Evolutionary conservation across 352 stramenopile species (phyloP).

Genomic region (Peronosclerospora sorghi): DNA sequence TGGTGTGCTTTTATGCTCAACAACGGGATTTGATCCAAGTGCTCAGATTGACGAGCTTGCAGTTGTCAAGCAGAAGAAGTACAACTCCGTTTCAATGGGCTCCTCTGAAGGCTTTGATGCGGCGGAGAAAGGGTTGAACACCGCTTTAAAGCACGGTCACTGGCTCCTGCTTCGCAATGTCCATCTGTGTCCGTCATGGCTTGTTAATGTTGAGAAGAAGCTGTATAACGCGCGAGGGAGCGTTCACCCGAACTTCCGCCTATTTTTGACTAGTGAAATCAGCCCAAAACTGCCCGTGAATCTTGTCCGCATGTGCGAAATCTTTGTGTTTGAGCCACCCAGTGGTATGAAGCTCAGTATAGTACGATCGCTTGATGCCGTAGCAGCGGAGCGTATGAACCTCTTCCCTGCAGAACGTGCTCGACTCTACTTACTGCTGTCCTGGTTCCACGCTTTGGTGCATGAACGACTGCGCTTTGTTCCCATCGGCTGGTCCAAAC

Average conservation of each 20-base stretch:
- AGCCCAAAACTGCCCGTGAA: constrained; percentile 92
- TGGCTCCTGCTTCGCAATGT: constrained; percentile 99
- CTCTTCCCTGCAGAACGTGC: constrained; percentile 76
- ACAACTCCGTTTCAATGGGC: constrained; percentile 97
- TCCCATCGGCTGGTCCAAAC: constrained; percentile 96
- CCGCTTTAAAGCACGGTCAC: constrained; percentile 91
- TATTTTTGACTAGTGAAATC: constrained; percentile 99
- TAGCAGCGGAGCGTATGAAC: constrained; percentile 89
- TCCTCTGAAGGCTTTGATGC: constrained; percentile 92
- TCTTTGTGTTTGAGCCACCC: constrained; percentile 97
- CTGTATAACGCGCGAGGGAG: constrained; percentile 81
- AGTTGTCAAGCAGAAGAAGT: constrained; percentile 81
- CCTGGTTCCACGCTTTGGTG: constrained; percentile 97
- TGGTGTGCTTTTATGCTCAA: constrained; percentile 95
- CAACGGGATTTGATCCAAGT: constrained; percentile 96
- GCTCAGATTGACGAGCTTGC: constrained; percentile 94
- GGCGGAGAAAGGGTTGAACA: constrained; percentile 91
- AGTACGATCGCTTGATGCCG: constrained; percentile 89
- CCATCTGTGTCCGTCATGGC: constrained; percentile 97
- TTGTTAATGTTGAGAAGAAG: constrained; percentile 95
- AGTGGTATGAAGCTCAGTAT: constrained; percentile 96
- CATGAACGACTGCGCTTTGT: constrained; percentile 97
- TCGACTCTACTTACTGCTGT: constrained; percentile 94
- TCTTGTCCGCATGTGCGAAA: constrained; percentile 92
- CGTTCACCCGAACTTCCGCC: constrained; percentile 63